Conservation (phyloP, 2,329 filamentous ascomycete genomes). For the Zymoseptoria passerinii region DNA sequence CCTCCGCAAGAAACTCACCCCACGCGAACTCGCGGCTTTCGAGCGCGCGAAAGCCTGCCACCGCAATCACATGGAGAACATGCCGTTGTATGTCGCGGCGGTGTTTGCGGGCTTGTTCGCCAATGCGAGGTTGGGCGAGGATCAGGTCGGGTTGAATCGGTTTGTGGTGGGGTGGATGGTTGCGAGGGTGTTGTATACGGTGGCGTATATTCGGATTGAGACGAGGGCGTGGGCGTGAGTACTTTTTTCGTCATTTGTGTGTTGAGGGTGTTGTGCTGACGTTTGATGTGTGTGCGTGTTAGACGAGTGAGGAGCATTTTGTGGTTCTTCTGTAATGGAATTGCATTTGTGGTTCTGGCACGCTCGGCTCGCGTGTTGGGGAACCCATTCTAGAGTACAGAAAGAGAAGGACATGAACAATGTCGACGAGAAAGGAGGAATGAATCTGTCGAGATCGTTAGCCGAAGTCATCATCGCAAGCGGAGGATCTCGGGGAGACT, state of each 20-base stretch:
- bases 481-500: conserved; percentile 22
- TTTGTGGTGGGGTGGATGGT: conserved; percentile 33
- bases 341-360: conserved; percentile 26
- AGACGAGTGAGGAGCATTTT: conserved; percentile 21
- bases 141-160: conserved; percentile 25
- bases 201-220: conserved; percentile 28
- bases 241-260: background rate
- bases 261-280: conserved; percentile 1
- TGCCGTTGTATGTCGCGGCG: conserved; percentile 39
- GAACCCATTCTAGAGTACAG: background rate
- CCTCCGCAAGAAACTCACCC: conserved; percentile 32
- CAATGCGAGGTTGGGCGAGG: conserved; percentile 21
- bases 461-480: background rate
- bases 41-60: conserved; percentile 41
- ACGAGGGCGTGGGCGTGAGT: conserved; percentile 14
- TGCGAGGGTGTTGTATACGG: conserved; percentile 31
- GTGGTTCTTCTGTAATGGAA: conserved; percentile 24
- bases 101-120: conserved; percentile 38
- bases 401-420: background rate
- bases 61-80: conserved; percentile 40
- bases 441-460: background rate
- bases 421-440: background rate
- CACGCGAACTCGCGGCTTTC: conserved; percentile 33
- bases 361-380: conserved; percentile 25
- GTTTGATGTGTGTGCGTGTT: background rate